Percentiles rank a stretch among this genome's conserved stretches.
These are phyloP conservation scores for Rubus idaeus DNA, from an alignment of 306 rosid species.

Conservation along the genomic window DNA sequence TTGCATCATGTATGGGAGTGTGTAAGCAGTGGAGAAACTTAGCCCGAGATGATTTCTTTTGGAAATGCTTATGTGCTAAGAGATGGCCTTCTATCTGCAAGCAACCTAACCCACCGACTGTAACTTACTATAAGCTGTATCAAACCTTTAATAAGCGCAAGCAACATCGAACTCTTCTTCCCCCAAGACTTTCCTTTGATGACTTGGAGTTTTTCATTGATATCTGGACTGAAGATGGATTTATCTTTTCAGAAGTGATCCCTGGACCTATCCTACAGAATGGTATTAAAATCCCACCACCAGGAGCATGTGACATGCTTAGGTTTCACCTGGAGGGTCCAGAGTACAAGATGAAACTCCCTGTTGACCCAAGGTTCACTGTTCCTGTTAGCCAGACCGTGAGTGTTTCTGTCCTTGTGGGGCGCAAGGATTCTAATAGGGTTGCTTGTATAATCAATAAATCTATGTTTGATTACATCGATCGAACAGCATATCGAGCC, in stretches of 20 bases:
- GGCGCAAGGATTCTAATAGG: constrained; percentile 74
- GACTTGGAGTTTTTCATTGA: constrained; percentile 88
- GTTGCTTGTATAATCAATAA: constrained; percentile 72
- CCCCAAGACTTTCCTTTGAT: constrained; percentile 80
- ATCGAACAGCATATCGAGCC: constrained; percentile 68
- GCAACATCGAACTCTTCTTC: constrained; percentile 56
- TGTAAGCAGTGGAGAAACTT: constrained; percentile 81
- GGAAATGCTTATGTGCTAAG: constrained; percentile 87
- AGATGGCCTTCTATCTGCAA: constrained; percentile 96
- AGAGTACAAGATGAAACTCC: constrained; percentile 77
- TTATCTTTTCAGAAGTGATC: constrained; percentile 77
- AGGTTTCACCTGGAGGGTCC: constrained; percentile 57
- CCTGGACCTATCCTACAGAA: constrained; percentile 61
- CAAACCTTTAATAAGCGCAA: constrained; percentile 62
- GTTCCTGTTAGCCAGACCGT: constrained; percentile 61
- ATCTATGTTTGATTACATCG: constrained; percentile 75
- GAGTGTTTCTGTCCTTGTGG: constrained; percentile 75
- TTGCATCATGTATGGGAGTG: constrained; percentile 81
- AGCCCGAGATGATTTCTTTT: constrained; percentile 82
- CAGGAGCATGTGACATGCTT: constrained; percentile 60
- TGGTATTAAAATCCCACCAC: constrained; percentile 50
- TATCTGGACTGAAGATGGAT: constrained; percentile 64
- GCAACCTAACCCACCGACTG: constrained; percentile 55
- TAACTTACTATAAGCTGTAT: constrained; percentile 61
- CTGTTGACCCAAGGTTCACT: constrained; percentile 71